phyloP scores from a whole-genome alignment of 768 basidiomycete species.

The Hericium erinaceus region DNA sequence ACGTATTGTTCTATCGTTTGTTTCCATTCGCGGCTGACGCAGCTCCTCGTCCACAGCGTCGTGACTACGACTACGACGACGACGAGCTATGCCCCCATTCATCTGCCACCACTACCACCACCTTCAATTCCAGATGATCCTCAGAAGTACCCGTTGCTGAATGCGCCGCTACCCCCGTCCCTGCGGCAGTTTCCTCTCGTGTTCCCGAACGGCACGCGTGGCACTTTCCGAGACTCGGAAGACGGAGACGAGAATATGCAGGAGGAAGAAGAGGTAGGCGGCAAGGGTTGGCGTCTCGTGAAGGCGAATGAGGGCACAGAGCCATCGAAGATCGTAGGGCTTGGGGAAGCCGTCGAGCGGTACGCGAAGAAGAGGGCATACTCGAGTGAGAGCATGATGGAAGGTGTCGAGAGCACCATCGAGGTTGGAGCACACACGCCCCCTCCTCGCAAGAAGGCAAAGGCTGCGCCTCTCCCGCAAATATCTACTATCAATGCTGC shows the following conservation, averaged over 20 bases:
- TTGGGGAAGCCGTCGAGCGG: constrained; percentile 75
- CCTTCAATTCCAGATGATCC: constrained; percentile 67
- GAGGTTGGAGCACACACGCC: constrained; percentile 38
- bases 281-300: constrained; percentile 70
- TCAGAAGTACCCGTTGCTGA: constrained; percentile 70
- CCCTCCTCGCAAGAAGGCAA: constrained; percentile 67
- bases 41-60: constrained; percentile 37
- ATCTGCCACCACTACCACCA: constrained; percentile 62
- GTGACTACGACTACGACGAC: constrained; percentile 90
- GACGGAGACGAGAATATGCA: constrained; percentile 60
- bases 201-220: constrained; percentile 74
- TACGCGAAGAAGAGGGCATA: constrained; percentile 58
- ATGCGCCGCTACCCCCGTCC: constrained; percentile 64
- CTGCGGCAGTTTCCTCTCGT: constrained; percentile 68
- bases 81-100: constrained; percentile 84
- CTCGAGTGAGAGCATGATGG: constrained; percentile 52
- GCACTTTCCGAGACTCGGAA: constrained; percentile 63
- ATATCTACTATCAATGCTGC: constrained; percentile 57
- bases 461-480: constrained; percentile 50
- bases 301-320: constrained; percentile 52
- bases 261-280: constrained; percentile 61
- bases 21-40: neutral
- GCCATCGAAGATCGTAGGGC: constrained; percentile 44
- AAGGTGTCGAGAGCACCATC: constrained; percentile 58
- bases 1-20: constrained; percentile 21